Evolutionary conservation across 805 yeast species (phyloP), one percentile per base, ranked within the genome.

Genomic region (Saccharomycopsis fibuligera): DNA sequence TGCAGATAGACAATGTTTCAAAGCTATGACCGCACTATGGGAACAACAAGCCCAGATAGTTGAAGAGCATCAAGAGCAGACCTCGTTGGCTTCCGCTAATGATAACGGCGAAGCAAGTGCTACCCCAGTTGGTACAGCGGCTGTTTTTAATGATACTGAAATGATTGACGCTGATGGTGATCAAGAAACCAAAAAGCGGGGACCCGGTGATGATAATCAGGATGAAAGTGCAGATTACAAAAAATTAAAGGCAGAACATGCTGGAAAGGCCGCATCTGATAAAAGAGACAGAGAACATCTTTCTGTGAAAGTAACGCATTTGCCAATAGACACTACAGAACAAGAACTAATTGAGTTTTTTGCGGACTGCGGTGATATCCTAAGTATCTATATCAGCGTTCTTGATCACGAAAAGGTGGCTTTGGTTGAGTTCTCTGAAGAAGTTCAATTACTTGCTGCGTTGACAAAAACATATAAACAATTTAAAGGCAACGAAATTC

Each of bases 281-380:
- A n/a, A 48, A 30, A 67, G 86, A 55, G 75, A 78, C 47, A 63
- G 95, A 57, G 95, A 86, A 61, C 65, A 73, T 23, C 67, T 70
- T 14, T 70, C 85, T 0, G 73, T 85, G 0, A 62, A 78, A n/a
- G 79, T 83, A 0, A 60, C 64, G 1, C 70, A 75, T 35, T 55
- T 85, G 2, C 75, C 83, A 0, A 33, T 49, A 0, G 59, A 62
- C 5, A 60, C 64, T 2, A 65, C 69, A 8, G 75, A 75, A 44
- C 50, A 56, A 2, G 67, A 68, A 3, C 44, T 84, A 1, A 46
- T 54, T 2, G 56, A 58, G 1, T 72, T 76, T 45, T 83, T 86
- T 58, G 51, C 61, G 35, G 83, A 77, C 24, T 86, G 90, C 63
- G 95, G 93, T 1, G 58, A 53, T 0, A 70, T 81, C 3, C 58